Conservation (phyloP, 2,329 filamentous ascomycete species). For the Fusarium sp. region DNA sequence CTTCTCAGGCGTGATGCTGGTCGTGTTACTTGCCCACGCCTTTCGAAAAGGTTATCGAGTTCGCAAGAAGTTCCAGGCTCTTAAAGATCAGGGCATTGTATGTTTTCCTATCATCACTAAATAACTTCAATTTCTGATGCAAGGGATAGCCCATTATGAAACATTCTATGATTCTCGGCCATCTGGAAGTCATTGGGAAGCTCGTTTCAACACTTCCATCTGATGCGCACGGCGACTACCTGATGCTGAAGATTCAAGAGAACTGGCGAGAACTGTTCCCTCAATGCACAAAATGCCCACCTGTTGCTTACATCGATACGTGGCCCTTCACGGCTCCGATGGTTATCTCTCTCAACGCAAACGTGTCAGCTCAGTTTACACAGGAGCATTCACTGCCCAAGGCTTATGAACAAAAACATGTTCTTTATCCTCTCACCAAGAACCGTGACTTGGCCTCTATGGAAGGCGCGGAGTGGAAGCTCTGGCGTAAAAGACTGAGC, state of each 20-base stretch:
- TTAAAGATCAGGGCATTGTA: conserved; percentile 14
- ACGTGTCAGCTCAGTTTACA: conserved; percentile 39
- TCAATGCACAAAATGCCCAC: conserved; percentile 39
- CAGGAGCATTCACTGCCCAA: conserved; percentile 39
- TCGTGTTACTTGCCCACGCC: conserved; percentile 3
- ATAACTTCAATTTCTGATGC: background rate
- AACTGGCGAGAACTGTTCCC: conserved; percentile 36
- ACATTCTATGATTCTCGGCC: conserved; percentile 36
- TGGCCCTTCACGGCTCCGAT: conserved; percentile 45
- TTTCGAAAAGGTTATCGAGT: conserved; percentile 16
- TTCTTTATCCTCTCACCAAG: conserved; percentile 47
- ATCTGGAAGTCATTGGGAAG: conserved; percentile 27
- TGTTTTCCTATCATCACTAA: background rate
- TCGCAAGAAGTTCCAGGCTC: conserved; percentile 13
- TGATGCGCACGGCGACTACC: conserved; percentile 31
- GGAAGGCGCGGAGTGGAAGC: conserved; percentile 46
- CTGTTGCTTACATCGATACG: conserved; percentile 45
- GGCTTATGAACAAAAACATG: conserved; percentile 45
- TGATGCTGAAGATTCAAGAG: conserved; percentile 28
- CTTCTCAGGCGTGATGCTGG: conserved; percentile 2
- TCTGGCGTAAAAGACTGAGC: conserved; percentile 50
- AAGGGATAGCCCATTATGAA: conserved; percentile 29
- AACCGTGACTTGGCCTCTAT: conserved; percentile 49
- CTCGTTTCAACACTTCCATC: conserved; percentile 21
- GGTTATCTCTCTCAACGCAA: conserved; percentile 33